Conservation (phyloP, 345 rosid species). For the Litchi chinensis region DNA sequence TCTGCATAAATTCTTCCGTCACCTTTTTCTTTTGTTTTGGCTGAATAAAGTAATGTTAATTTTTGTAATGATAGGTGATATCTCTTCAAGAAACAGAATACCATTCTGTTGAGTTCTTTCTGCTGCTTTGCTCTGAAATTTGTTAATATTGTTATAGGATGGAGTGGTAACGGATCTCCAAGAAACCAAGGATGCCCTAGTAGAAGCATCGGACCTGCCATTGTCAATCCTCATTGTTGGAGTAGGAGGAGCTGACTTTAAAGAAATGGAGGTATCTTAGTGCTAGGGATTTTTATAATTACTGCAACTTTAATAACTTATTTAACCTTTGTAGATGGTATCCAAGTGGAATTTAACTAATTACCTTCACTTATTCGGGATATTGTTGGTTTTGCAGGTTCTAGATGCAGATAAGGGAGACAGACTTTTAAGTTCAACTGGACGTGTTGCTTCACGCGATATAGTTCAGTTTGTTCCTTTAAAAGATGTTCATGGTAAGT, state of each 20-base stretch:
- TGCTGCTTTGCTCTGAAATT: conserved; percentile 7
- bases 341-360: neutral
- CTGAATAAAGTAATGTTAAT: conserved; percentile 2
- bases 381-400: conserved; percentile 40
- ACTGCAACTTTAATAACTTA: neutral
- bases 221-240: conserved; percentile 91
- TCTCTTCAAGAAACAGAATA: conserved; percentile 3
- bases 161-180: conserved; percentile 97
- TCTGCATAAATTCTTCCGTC: neutral
- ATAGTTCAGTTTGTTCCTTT: conserved; percentile 92
- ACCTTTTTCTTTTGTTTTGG: conserved; percentile 16
- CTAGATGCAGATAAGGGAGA: conserved; percentile 93
- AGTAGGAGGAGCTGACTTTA: conserved; percentile 98
- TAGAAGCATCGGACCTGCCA: conserved; percentile 91
- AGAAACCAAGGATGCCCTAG: conserved; percentile 91
- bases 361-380: neutral
- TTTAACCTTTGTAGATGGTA: neutral
- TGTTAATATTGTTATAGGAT: conserved; percentile 50
- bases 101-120: conserved; percentile 17
- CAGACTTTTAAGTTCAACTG: conserved; percentile 74
- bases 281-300: neutral
- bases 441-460: conserved; percentile 92
- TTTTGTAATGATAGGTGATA: conserved; percentile 5
- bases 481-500: conserved; percentile 75
- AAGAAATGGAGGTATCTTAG: conserved; percentile 89